Conservation (phyloP, 768 basidiomycete genomes). For the Lentinula lateritia region DNA sequence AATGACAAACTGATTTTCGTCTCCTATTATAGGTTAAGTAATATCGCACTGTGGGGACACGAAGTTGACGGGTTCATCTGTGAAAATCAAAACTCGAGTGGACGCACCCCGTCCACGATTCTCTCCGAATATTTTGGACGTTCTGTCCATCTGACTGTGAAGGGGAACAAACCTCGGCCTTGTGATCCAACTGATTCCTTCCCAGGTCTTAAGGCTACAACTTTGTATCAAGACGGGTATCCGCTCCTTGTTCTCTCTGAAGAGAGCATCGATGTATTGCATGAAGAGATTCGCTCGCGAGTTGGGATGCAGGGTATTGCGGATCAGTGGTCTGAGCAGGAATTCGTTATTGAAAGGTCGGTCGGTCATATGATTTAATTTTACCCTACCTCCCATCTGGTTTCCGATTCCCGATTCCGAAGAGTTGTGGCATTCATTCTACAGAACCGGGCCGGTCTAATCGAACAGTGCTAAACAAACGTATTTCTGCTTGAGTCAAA, state of each 20-base stretch:
- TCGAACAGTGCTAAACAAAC: too few species aligned
- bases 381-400: background rate
- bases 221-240: constrained; percentile 66
- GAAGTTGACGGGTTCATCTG: constrained; percentile 63
- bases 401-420: background rate
- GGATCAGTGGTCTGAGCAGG: constrained; percentile 48
- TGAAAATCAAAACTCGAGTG: constrained; percentile 23
- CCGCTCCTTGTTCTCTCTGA: constrained; percentile 64
- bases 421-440: too few species aligned
- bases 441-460: too few species aligned
- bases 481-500: background rate
- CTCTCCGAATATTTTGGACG: constrained; percentile 59
- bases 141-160: constrained; percentile 59
- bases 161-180: constrained; percentile 51
- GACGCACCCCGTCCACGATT: constrained; percentile 43
- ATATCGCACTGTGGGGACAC: constrained; percentile 46
- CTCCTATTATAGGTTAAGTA: constrained; percentile 36
- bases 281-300: constrained; percentile 39
- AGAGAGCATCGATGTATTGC: constrained; percentile 53
- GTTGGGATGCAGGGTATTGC: constrained; percentile 43
- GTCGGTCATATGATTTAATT: constrained; percentile 10
- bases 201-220: constrained; percentile 51
- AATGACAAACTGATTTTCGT: background rate
- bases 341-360: constrained; percentile 55
- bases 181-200: constrained; percentile 48